A percentile compares a stretch with the other conserved stretches of the same genome.
Evolutionary conservation across 345 rosid species (phyloP).

Genomic region (Cardamine occulta): DNA sequence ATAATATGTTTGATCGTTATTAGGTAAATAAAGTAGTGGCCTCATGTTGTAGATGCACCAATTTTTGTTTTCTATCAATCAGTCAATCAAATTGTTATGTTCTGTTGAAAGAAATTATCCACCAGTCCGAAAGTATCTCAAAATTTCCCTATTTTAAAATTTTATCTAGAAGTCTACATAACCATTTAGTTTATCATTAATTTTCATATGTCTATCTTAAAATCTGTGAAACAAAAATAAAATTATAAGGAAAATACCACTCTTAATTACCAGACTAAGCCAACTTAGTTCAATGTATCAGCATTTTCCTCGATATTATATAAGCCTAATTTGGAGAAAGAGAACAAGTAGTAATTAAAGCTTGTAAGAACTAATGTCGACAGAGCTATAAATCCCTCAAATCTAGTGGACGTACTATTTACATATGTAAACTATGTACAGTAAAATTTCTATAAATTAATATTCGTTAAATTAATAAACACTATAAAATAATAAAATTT

Average conservation of each 20-base stretch:
- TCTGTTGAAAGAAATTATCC: neutral
- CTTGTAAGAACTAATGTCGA: conserved; percentile 39
- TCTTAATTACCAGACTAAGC: neutral
- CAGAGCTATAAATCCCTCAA: conserved; percentile 26
- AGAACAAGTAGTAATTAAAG: neutral
- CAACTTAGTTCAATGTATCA: conserved; percentile 30
- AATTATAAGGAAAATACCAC: neutral
- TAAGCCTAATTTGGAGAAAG: neutral
- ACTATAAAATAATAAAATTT: no score
- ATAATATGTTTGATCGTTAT: conserved; percentile 11
- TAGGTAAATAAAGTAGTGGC: conserved; percentile 9
- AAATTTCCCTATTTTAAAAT: neutral
- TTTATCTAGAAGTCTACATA: neutral
- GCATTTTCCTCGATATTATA: conserved; percentile 31
- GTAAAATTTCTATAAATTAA: no score
- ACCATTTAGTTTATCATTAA: neutral
- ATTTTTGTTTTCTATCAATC: conserved; percentile 3
- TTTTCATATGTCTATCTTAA: neutral
- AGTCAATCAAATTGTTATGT: neutral
- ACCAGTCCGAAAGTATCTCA: neutral
- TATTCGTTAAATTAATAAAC: no score
- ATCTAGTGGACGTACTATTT: conserved; percentile 32
- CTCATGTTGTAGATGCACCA: neutral
- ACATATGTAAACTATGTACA: neutral
- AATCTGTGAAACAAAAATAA: neutral